A percentile compares a stretch with the other conserved stretches of the same genome.
These are phyloP conservation scores for Phalaenopsis aphrodite DNA, from an alignment of 106 monocot genomes.

Conservation along the genomic window DNA sequence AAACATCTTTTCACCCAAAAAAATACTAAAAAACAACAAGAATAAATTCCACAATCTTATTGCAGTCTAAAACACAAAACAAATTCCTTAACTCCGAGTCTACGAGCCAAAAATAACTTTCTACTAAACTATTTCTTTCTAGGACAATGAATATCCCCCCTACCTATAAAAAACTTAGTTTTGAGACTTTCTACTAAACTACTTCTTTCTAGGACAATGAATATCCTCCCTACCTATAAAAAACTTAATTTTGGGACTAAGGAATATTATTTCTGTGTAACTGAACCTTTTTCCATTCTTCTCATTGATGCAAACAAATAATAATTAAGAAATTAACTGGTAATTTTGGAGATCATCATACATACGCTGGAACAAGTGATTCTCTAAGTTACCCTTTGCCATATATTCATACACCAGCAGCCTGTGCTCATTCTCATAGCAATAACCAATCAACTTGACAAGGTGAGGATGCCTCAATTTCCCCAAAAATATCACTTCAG, in stretches of 20 bases:
- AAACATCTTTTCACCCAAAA: neutral
- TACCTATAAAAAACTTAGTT: neutral
- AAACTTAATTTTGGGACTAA: neutral
- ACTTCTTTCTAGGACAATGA: neutral
- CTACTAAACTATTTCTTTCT: neutral
- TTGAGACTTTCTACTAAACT: neutral
- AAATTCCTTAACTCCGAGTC: too few species aligned
- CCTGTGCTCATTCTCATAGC: slow-evolving; percentile 53
- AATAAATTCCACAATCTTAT: too few species aligned
- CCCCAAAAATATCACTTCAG: slow-evolving; percentile 49
- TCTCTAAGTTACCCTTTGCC: slow-evolving; percentile 50
- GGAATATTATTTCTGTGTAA: neutral
- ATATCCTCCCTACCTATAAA: neutral
- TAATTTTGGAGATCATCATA: neutral
- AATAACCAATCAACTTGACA: slow-evolving; percentile 55
- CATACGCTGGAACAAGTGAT: slow-evolving; percentile 50
- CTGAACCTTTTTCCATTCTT: too few species aligned
- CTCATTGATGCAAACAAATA: neutral
- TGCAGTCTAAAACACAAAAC: too few species aligned
- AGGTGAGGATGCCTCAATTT: slow-evolving; percentile 47
- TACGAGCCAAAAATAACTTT: neutral
- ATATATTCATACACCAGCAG: slow-evolving; percentile 55
- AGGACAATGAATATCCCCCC: neutral
- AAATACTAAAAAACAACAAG: too few species aligned
- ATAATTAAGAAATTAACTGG: neutral